Evolutionary conservation across 1,139 yeast genomes (phyloP), one percentile per base, ranked within the genome.

Genomic region (Suhomyces wounanorum): DNA sequence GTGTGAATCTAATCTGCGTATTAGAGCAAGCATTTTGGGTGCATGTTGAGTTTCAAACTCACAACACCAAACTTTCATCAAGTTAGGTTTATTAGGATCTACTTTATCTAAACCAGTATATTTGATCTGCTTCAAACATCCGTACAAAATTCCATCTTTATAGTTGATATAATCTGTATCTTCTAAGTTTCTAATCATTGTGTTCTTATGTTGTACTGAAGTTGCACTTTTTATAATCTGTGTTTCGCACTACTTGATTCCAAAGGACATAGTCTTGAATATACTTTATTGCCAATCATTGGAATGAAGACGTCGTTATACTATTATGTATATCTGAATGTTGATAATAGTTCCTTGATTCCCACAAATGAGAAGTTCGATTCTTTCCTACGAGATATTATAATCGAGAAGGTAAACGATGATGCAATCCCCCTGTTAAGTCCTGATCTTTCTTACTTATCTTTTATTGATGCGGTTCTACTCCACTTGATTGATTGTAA

Each of bases 61-160:
- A 52, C 79, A 73, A 40, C 82, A 72, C 95, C 96, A 89, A 1
- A 81, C 85, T 3, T 70, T 66, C 2, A 75, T 66, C 10, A 84
- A 63, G 3, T 61, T 55, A 0, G 78, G 77, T 1, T 50, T 53
- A 4, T 67, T 60, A 4, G 78, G 73, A 16, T 63, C 64, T 8
- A 64, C 56, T 1, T 60, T 56, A 1, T 54, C 52, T 7, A 57
- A 60, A 2, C 59, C 59, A 2, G 50, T 43, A 45, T 69, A 67
- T 50, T 76, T 67, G 2, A 85, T 65, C 55, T 85, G 87, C 52
- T 78, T 71, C 23, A 85, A 68, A 10, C 67, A 63, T 0, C 72
- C 75, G 53, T 81, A 79, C 3, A 85, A 65, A 0, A 80, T 66
- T 8, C 85, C 77, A 9, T 64, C 70, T 37, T 73, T 73, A 47